These are phyloP conservation scores for Rhodotorula sp. DNA, from an alignment of 1,284 basidiomycete genomes.

Conservation along the genomic window DNA sequence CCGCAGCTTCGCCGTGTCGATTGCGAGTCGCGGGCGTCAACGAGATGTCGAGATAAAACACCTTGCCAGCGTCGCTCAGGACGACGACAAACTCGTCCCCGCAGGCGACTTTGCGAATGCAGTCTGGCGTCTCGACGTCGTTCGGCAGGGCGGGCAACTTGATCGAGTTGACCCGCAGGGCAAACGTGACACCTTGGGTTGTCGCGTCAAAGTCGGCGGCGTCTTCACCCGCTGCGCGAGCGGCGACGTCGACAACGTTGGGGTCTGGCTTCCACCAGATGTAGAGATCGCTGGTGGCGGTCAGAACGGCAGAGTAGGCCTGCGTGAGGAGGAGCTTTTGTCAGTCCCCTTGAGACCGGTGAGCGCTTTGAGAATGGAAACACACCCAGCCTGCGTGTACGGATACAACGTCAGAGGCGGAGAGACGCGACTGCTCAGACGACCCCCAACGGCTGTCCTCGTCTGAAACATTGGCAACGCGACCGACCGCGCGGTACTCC, in stretches of 20 bases:
- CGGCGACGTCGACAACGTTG: not conserved
- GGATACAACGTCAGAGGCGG: not conserved
- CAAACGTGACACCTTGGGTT: constrained; percentile 24
- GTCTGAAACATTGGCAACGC: constrained; percentile 31
- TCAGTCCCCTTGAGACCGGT: not conserved
- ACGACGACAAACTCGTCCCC: constrained; percentile 42
- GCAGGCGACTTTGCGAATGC: constrained; percentile 36
- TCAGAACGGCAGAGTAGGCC: constrained; percentile 40
- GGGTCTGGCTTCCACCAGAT: constrained; percentile 36
- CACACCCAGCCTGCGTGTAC: constrained; percentile 5
- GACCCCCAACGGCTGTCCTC: constrained; percentile 22
- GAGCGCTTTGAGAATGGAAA: not conserved
- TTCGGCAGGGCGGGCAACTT: constrained; percentile 18
- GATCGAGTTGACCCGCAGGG: constrained; percentile 27
- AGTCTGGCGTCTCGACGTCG: constrained; percentile 12
- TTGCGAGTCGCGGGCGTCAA: constrained; percentile 12
- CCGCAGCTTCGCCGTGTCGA: not conserved
- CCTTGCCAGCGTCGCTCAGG: constrained; percentile 20
- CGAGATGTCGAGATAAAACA: constrained; percentile 40
- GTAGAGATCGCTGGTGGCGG: constrained; percentile 13
- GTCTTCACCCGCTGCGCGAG: constrained; percentile 11
- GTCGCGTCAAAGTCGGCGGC: not conserved
- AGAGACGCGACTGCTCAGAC: not conserved
- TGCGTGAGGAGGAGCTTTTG: constrained; percentile 1
- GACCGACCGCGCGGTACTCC: constrained; percentile 22